phyloP scores from a whole-genome alignment of 2,329 filamentous ascomycete genomes.

The Hysterium pulicare region DNA sequence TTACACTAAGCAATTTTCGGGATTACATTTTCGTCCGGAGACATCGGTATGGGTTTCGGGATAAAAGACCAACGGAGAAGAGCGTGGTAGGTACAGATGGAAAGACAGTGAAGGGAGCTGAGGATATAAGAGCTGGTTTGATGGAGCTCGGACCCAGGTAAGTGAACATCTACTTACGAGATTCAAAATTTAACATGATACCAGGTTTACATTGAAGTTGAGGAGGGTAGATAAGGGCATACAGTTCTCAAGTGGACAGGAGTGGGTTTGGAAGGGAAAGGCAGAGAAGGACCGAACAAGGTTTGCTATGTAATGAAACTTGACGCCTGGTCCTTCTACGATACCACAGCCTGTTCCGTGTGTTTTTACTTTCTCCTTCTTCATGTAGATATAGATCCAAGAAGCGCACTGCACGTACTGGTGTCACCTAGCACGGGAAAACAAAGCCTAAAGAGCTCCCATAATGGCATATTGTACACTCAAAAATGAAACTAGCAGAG shows the following conservation, averaged over 20 bases:
- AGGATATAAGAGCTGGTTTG: constrained; percentile 79
- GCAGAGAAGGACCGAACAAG: constrained; percentile 94
- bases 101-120: constrained; percentile 76
- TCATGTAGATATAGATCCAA: no score
- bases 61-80: constrained; percentile 84
- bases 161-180: no score
- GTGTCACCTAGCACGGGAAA: no score
- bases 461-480: no score
- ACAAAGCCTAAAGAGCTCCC: no score
- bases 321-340: no score
- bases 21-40: constrained; percentile 93
- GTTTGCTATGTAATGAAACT: no score
- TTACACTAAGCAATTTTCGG: constrained; percentile 90
- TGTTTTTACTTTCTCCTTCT: no score
- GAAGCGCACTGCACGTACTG: no score
- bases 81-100: constrained; percentile 78
- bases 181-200: constrained; percentile 8
- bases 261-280: constrained; percentile 95
- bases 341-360: no score
- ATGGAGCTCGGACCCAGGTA: constrained; percentile 76
- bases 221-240: constrained; percentile 89
- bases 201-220: constrained; percentile 76
- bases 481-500: no score
- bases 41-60: constrained; percentile 89
- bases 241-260: constrained; percentile 68